phyloP scores from a whole-genome alignment of 2,329 filamentous ascomycete species.

The Claviceps monticola region DNA sequence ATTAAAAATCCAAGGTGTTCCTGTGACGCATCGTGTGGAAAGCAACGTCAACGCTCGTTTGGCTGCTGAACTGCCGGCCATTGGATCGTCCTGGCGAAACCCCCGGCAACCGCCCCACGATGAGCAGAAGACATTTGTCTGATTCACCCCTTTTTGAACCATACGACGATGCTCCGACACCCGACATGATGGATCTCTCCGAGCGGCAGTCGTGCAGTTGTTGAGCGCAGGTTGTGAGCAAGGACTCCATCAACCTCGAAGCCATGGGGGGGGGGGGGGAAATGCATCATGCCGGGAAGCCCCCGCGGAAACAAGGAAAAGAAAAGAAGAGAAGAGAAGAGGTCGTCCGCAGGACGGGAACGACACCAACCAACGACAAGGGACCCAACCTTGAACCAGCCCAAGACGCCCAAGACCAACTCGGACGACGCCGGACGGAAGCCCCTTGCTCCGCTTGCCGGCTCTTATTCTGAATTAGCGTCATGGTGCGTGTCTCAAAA shows the following conservation, averaged over 20 bases:
- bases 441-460: conserved; percentile 15
- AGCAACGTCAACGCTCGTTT: background rate
- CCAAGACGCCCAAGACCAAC: background rate
- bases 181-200: background rate
- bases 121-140: background rate
- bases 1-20: background rate
- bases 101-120: background rate
- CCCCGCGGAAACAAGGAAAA: no score
- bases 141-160: background rate
- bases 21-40: background rate
- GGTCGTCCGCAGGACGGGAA: background rate
- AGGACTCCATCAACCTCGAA: background rate
- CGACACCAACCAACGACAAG: background rate
- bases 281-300: background rate
- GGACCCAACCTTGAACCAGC: background rate
- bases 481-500: conserved; percentile 25
- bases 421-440: background rate
- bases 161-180: background rate
- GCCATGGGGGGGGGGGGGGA: background rate
- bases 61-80: background rate
- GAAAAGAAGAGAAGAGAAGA: background rate
- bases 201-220: background rate
- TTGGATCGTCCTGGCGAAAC: background rate
- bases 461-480: conserved; percentile 17
- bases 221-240: background rate